These are phyloP conservation scores for Blastobotrys terrestris DNA, from an alignment of 805 yeast species.

Conservation along the genomic window DNA sequence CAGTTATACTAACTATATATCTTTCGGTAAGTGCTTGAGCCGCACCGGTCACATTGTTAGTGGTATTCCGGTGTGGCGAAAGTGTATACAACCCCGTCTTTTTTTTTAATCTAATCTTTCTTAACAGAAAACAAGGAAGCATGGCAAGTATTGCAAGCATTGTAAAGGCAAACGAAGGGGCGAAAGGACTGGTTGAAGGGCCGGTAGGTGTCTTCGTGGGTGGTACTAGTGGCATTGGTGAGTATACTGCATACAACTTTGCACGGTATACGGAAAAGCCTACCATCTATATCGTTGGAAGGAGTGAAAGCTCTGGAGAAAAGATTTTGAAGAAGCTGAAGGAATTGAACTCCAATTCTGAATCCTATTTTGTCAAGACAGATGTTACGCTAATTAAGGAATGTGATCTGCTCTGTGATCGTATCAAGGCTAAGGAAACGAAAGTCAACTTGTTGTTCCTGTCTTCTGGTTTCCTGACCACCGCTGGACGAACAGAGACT, in stretches of 20 bases:
- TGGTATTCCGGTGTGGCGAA: too few species aligned
- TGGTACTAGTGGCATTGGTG: conserved; percentile 28
- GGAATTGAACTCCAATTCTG: conserved; percentile 14
- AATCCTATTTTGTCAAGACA: conserved; percentile 17
- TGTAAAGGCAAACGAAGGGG: background rate
- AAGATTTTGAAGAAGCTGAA: conserved; percentile 17
- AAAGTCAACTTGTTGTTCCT: conserved; percentile 20
- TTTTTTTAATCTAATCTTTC: too few species aligned
- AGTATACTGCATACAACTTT: conserved; percentile 23
- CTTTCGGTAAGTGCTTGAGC: too few species aligned
- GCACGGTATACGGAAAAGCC: conserved; percentile 23
- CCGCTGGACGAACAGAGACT: conserved; percentile 33
- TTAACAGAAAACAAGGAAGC: background rate
- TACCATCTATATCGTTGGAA: conserved; percentile 25
- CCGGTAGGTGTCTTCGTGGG: conserved; percentile 20
- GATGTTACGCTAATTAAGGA: conserved; percentile 20
- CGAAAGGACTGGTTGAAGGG: conserved; percentile 10
- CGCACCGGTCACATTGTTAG: too few species aligned
- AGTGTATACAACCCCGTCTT: too few species aligned
- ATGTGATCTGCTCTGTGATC: conserved; percentile 14
- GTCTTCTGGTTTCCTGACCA: conserved; percentile 16
- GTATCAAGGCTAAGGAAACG: conserved; percentile 11
- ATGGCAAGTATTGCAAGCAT: background rate
- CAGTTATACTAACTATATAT: too few species aligned
- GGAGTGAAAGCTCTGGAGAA: conserved; percentile 21